These are phyloP conservation scores for Macrophomina pseudophaseolina DNA, from an alignment of 2,329 filamentous ascomycete species.

Conservation along the genomic window DNA sequence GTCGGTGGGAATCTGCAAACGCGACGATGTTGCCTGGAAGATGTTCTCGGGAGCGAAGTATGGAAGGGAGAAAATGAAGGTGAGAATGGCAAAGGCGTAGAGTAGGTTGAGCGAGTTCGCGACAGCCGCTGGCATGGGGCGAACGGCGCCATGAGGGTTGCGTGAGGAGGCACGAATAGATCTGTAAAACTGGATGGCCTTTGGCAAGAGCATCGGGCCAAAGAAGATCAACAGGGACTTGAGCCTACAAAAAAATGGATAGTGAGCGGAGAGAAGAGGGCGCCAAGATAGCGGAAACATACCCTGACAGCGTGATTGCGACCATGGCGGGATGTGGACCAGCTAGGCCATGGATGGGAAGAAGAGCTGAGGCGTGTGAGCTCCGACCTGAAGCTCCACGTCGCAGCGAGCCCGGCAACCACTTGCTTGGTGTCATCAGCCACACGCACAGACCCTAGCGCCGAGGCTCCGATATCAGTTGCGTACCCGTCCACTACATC, in stretches of 20 bases:
- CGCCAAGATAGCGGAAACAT: neutral
- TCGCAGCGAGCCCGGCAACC: slow-evolving; percentile 21
- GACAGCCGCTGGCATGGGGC: slow-evolving; percentile 60
- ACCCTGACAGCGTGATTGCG: slow-evolving; percentile 23
- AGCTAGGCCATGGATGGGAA: neutral
- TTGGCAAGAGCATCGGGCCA: slow-evolving; percentile 74
- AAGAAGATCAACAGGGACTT: slow-evolving; percentile 57
- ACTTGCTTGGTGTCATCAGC: neutral
- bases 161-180: slow-evolving; percentile 50
- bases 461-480: neutral
- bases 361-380: neutral
- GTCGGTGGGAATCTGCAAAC: slow-evolving; percentile 83
- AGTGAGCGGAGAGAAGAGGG: neutral
- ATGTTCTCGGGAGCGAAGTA: slow-evolving; percentile 77
- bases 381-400: slow-evolving; percentile 16
- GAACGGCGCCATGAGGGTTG: slow-evolving; percentile 56
- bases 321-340: neutral
- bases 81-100: slow-evolving; percentile 57
- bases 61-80: slow-evolving; percentile 68
- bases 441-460: neutral
- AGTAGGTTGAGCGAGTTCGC: slow-evolving; percentile 67
- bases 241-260: slow-evolving; percentile 26
- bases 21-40: slow-evolving; percentile 76
- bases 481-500: neutral
- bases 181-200: slow-evolving; percentile 68